A percentile compares a stretch with the other conserved stretches of the same genome.
Evolutionary conservation across 805 yeast species (phyloP).

Genomic region (Lipomyces japonicus): DNA sequence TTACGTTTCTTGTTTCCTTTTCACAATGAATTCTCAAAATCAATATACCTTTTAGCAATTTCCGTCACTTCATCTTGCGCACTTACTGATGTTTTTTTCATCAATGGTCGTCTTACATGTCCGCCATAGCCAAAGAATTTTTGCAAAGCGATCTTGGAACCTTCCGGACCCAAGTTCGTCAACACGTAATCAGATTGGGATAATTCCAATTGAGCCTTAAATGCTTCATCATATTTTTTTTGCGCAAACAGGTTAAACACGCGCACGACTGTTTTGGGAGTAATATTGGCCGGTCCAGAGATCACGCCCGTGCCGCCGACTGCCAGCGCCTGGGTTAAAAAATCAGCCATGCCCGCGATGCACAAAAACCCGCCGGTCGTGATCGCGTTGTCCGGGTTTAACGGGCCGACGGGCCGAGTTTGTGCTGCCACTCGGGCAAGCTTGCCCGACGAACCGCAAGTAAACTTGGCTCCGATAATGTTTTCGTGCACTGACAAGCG

Average conservation of each 20-base stretch:
- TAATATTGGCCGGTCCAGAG: conserved; percentile 52
- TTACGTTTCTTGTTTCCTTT: no score
- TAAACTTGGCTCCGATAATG: conserved; percentile 49
- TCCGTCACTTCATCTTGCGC: conserved; percentile 1
- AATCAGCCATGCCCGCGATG: conserved; percentile 54
- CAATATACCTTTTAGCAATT: conserved; percentile 6
- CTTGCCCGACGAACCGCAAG: conserved; percentile 45
- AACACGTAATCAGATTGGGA: conserved; percentile 45
- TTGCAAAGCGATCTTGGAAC: conserved; percentile 28
- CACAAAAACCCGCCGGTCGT: conserved; percentile 43
- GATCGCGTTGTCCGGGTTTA: conserved; percentile 37
- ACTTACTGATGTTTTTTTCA: neutral
- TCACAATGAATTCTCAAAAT: conserved; percentile 2
- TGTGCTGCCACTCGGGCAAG: conserved; percentile 39
- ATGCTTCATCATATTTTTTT: conserved; percentile 46
- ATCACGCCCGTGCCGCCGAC: conserved; percentile 51
- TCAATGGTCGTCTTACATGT: conserved; percentile 21
- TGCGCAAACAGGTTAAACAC: conserved; percentile 37
- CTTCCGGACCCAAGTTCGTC: conserved; percentile 27
- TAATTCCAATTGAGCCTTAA: conserved; percentile 42
- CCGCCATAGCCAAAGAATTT: conserved; percentile 28
- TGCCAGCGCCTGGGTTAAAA: conserved; percentile 47
- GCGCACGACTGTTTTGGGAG: conserved; percentile 48
- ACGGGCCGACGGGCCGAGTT: conserved; percentile 38
- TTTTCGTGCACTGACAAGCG: conserved; percentile 43